These are phyloP conservation scores for Oryza rufipogon DNA, from an alignment of 176 grass and related monocot species.

Conservation along the genomic window DNA sequence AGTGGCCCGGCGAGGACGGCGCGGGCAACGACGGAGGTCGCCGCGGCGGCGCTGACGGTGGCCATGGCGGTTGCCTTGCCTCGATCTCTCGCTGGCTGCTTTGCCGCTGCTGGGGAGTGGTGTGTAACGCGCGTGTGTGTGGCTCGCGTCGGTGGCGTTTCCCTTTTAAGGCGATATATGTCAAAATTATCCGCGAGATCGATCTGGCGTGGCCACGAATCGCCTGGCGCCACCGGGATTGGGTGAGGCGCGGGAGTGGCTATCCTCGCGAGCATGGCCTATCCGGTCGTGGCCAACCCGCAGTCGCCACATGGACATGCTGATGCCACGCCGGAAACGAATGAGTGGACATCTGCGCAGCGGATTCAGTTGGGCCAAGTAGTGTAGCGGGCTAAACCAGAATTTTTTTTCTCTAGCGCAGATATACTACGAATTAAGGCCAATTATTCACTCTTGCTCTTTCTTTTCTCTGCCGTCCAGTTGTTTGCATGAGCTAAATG, in stretches of 20 bases:
- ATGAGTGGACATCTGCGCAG: neutral
- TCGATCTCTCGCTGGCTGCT: slow-evolving; percentile 27
- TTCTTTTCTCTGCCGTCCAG: too few species aligned
- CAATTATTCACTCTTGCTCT: too few species aligned
- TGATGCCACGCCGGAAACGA: slow-evolving; percentile 8
- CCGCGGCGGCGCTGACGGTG: slow-evolving; percentile 59
- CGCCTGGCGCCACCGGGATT: slow-evolving; percentile 43
- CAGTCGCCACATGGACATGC: slow-evolving; percentile 44
- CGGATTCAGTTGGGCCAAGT: neutral
- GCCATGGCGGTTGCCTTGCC: slow-evolving; percentile 45
- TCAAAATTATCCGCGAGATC: slow-evolving; percentile 43
- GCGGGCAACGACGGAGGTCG: slow-evolving; percentile 55
- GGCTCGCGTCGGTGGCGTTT: slow-evolving; percentile 35
- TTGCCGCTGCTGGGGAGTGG: slow-evolving; percentile 8
- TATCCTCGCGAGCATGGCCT: slow-evolving; percentile 38
- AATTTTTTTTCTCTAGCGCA: too few species aligned
- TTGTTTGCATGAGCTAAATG: too few species aligned
- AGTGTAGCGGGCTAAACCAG: too few species aligned
- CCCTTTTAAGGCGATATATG: slow-evolving; percentile 39
- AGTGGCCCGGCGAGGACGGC: slow-evolving; percentile 43
- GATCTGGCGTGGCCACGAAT: slow-evolving; percentile 43
- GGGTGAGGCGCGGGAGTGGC: slow-evolving; percentile 58
- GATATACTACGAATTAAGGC: too few species aligned
- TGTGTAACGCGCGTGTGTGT: slow-evolving; percentile 4
- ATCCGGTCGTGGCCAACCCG: slow-evolving; percentile 55